These are phyloP conservation scores for Aspergillus carbonarius DNA, from an alignment of 2,329 filamentous ascomycete species.

Conservation along the genomic window DNA sequence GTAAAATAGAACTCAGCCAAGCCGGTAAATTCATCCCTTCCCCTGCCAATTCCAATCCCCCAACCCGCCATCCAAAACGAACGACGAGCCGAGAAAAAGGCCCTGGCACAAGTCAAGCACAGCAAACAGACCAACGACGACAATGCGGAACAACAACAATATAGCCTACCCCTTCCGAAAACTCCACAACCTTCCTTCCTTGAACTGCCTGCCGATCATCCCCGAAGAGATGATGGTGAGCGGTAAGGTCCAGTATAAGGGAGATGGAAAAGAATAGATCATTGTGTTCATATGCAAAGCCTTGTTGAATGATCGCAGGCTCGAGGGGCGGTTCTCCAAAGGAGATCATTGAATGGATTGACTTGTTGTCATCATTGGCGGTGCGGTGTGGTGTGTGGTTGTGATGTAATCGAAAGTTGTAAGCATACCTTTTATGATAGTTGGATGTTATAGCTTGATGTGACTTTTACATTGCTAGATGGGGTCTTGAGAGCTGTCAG, in stretches of 20 bases:
- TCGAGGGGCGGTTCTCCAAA: constrained; percentile 40
- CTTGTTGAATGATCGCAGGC: constrained; percentile 22
- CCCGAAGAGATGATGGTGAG: constrained; percentile 15
- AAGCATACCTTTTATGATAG: constrained; percentile 24
- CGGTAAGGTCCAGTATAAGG: constrained; percentile 46
- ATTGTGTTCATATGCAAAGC: constrained; percentile 20
- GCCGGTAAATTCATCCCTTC: constrained; percentile 47
- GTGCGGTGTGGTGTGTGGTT: constrained; percentile 10
- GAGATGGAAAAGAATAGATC: constrained; percentile 34
- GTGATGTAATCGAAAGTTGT: constrained; percentile 14
- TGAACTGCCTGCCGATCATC: constrained; percentile 6
- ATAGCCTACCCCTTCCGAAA: constrained; percentile 22
- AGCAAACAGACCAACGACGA: constrained; percentile 22
- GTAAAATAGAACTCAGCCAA: constrained; percentile 34
- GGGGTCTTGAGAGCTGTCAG: constrained; percentile 18
- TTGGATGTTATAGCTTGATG: neutral
- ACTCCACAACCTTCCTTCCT: constrained; percentile 49
- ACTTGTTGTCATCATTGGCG: constrained; percentile 59
- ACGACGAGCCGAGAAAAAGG: constrained; percentile 27
- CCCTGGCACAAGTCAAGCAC: constrained; percentile 39
- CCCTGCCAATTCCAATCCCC: constrained; percentile 34
- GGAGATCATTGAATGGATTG: constrained; percentile 62
- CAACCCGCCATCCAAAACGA: constrained; percentile 40
- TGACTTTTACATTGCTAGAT: constrained; percentile 6
- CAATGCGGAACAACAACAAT: constrained; percentile 25